Conservation (phyloP, 2,329 filamentous ascomycete genomes). For the Penicillium sumatraense region DNA sequence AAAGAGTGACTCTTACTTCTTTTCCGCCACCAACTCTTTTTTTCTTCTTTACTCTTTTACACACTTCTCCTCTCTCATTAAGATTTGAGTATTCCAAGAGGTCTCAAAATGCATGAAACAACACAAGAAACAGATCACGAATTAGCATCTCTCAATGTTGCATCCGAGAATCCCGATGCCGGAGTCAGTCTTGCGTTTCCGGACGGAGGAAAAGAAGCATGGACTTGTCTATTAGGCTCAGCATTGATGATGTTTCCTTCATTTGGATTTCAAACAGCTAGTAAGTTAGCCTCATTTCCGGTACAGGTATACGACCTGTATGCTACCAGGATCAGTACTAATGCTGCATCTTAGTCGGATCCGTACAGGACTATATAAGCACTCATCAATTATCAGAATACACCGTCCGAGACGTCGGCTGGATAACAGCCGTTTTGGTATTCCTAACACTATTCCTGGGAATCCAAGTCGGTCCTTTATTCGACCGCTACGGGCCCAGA, state of each 20-base stretch:
- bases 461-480: slow-evolving; percentile 55
- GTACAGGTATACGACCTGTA: too few species aligned
- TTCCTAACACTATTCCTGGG: slow-evolving; percentile 52
- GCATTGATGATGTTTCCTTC: slow-evolving; percentile 44
- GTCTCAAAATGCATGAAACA: slow-evolving; percentile 7
- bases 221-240: slow-evolving; percentile 40
- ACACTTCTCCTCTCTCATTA: background rate
- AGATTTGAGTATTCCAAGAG: too few species aligned
- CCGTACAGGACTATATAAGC: slow-evolving; percentile 54
- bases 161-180: slow-evolving; percentile 11
- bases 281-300: too few species aligned
- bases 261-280: slow-evolving; percentile 52
- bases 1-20: background rate
- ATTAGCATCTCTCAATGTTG: slow-evolving; percentile 8
- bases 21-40: background rate
- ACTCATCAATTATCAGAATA: slow-evolving; percentile 51
- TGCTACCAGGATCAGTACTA: too few species aligned
- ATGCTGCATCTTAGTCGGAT: slow-evolving; percentile 43
- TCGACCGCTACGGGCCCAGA: slow-evolving; percentile 54
- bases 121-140: slow-evolving; percentile 2
- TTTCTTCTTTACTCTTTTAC: background rate
- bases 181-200: slow-evolving; percentile 28
- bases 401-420: slow-evolving; percentile 52
- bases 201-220: slow-evolving; percentile 39
- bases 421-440: slow-evolving; percentile 54